phyloP scores from a whole-genome alignment of 306 rosid species.

The Datisca glomerata region DNA sequence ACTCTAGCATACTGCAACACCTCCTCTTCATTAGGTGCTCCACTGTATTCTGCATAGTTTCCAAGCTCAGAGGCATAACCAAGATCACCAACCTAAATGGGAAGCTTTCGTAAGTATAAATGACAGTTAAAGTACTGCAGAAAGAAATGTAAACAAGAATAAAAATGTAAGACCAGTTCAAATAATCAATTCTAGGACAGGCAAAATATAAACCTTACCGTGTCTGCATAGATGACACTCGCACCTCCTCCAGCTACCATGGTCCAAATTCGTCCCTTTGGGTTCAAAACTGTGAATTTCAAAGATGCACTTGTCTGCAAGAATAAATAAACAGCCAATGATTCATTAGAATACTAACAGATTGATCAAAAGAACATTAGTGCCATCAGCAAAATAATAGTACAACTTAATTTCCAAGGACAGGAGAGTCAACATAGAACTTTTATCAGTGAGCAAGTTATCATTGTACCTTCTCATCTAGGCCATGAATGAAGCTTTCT shows the following conservation, averaged over 20 bases:
- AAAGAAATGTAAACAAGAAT: conserved; percentile 6
- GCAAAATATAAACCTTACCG: conserved; percentile 31
- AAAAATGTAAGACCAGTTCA: conserved; percentile 5
- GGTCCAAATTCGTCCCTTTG: conserved; percentile 93
- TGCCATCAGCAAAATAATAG: too few relatives aligned
- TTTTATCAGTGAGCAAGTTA: too few relatives aligned
- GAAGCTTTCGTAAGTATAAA: not conserved
- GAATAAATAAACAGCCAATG: conserved; percentile 1
- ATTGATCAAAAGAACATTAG: too few relatives aligned
- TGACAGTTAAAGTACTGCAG: not conserved
- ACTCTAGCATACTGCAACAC: conserved; percentile 95
- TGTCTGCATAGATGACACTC: conserved; percentile 94
- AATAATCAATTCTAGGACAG: conserved; percentile 13
- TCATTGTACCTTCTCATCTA: conserved; percentile 94
- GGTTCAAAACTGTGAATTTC: conserved; percentile 92
- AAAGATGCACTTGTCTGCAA: conserved; percentile 89
- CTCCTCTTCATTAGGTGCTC: conserved; percentile 97
- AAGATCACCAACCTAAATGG: conserved; percentile 80
- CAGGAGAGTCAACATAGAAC: too few relatives aligned
- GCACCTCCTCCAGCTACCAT: conserved; percentile 99
- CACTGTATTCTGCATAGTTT: conserved; percentile 95
- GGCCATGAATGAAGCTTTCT: conserved; percentile 70
- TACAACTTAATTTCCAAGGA: too few relatives aligned
- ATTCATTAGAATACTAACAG: not conserved
- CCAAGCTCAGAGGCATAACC: conserved; percentile 94